Base-by-base conservation (phyloP, 176 grass and related monocot genomes). In the Oryza brachyantha region DNA sequence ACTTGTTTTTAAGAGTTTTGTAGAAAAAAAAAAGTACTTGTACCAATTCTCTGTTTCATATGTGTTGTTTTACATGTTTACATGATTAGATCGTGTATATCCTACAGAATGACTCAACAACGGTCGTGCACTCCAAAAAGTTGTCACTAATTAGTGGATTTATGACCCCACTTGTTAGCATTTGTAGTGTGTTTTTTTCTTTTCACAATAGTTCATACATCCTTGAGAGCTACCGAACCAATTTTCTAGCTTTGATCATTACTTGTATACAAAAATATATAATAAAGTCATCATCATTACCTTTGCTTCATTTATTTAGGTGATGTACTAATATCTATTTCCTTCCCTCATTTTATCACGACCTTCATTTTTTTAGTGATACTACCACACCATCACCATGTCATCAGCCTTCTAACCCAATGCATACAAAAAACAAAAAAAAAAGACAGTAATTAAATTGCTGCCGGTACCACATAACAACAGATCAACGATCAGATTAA, bases 401-500 rank as follows among this genome's bases (percentile, higher is more conserved):
- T 36, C 39, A 11, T 3, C 10, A 41, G 6, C 17, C 17, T 2
- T n/a, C 5, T 52, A n/a, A 52, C n/a, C 48, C 19, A 52, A 52
- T 57, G n/a, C 52, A 9, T 10, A 24, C 21, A 57, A 55, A 55
- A 55, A 6, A 32, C n/a, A n/a, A n/a, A n/a, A n/a, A n/a, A n/a
- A n/a, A n/a, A n/a, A n/a, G 3, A 32, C 21, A 55, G 8, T 10
- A 24, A 57, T 57, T 57, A 57, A 24, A 57, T 57, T 24, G 24
- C 52, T 57, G 19, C n/a, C 10, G n/a, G 11, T 24, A 57, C 52
- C 7, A 24, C 8, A 24, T 57, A 22, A 57, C 52, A 57, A 57
- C 52, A n/a, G 13, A 45, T 16, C 13, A 14, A 45, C 58, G 22
- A 78, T 55, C 72, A 66, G 61, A 72, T 72, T 62, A 70, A 63